phyloP scores from a whole-genome alignment of 192 early-diverging fungal species.

The Geranomyces variabilis region DNA sequence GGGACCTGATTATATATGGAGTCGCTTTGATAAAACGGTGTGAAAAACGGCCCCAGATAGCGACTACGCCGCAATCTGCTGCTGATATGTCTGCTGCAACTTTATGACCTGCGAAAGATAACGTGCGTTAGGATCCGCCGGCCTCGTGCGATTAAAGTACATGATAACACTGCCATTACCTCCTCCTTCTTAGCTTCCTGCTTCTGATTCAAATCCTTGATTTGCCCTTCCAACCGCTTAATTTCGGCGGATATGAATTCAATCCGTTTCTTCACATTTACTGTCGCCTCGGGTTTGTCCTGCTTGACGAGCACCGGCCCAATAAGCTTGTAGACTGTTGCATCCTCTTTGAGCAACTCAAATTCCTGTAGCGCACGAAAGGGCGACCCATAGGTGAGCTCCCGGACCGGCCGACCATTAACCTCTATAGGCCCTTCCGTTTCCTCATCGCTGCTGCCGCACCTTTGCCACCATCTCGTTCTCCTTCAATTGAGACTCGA shows the following conservation, averaged over 20 bases:
- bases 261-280: constrained; percentile 93
- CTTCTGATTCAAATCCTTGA: constrained; percentile 81
- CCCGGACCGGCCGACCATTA: too few relatives aligned
- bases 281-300: constrained; percentile 78
- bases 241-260: constrained; percentile 89
- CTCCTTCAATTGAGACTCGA: constrained; percentile 96
- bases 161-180: constrained; percentile 47
- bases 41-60: too few relatives aligned
- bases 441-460: background rate
- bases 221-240: constrained; percentile 78
- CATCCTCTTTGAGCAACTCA: constrained; percentile 73
- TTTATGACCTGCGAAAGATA: constrained; percentile 16
- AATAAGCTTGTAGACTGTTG: constrained; percentile 93
- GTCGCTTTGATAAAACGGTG: too few relatives aligned
- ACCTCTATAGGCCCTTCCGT: background rate
- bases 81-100: constrained; percentile 34
- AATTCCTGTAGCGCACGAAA: constrained; percentile 77
- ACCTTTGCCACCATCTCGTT: constrained; percentile 90
- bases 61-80: constrained; percentile 9
- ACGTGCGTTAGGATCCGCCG: background rate
- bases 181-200: constrained; percentile 82
- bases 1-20: too few relatives aligned
- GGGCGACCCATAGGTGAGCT: too few relatives aligned
- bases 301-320: constrained; percentile 96
- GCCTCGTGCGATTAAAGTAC: background rate